phyloP scores from a whole-genome alignment of 768 basidiomycete genomes.

The Lactifluus pinguis region DNA sequence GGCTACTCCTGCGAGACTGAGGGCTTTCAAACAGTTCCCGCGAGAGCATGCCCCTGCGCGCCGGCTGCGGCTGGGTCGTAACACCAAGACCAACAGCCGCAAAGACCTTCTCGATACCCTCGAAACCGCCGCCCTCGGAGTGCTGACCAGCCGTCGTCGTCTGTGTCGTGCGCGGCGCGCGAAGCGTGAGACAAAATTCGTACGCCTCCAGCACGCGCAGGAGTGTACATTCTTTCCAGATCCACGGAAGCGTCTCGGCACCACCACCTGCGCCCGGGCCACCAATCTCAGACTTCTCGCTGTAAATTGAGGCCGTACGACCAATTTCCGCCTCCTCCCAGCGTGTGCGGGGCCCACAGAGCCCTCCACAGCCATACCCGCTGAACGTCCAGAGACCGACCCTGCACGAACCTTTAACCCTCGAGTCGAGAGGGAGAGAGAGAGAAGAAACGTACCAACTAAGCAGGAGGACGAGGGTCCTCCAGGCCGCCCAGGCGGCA shows the following conservation, averaged over 20 bases:
- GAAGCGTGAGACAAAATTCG: constrained; percentile 63
- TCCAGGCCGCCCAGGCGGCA: constrained; percentile 67
- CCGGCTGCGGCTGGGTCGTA: constrained; percentile 39
- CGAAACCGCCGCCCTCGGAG: constrained; percentile 28
- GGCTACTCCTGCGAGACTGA: constrained; percentile 19
- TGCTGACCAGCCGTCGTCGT: constrained; percentile 25
- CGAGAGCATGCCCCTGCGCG: constrained; percentile 49
- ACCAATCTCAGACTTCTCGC: constrained; percentile 31
- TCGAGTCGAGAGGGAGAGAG: constrained; percentile 34
- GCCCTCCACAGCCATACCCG: constrained; percentile 67
- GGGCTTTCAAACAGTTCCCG: constrained; percentile 60
- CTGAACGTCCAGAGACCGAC: constrained; percentile 73
- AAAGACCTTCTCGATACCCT: constrained; percentile 51
- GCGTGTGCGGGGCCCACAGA: constrained; percentile 73
- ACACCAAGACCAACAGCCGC: constrained; percentile 42
- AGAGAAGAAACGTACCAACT: constrained; percentile 23
- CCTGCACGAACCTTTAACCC: constrained; percentile 35
- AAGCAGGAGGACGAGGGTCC: constrained; percentile 45
- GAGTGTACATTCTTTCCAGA: constrained; percentile 66
- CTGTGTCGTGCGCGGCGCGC: constrained; percentile 22
- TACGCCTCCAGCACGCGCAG: constrained; percentile 69
- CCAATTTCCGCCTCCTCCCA: constrained; percentile 78
- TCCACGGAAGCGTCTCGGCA: constrained; percentile 55
- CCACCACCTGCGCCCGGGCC: neutral
- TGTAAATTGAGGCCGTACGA: constrained; percentile 45